Percentiles rank a stretch among this genome's conserved stretches.
phyloP scores from a whole-genome alignment of 331 rosid species.

The Quercus phellos region DNA sequence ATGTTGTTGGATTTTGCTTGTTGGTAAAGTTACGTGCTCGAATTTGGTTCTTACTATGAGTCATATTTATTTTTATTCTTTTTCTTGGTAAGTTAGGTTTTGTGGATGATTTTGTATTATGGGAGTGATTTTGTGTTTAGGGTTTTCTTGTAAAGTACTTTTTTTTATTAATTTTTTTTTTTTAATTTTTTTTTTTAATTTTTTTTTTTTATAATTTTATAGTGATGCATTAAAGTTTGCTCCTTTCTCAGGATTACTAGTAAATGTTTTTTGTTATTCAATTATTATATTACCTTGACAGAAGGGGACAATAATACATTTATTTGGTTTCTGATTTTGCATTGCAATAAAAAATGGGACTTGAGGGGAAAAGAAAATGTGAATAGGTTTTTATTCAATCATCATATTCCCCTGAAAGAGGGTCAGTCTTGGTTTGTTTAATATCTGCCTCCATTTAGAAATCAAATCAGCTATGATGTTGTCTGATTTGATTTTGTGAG shows the following conservation, averaged over 20 bases:
- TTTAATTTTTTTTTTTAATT: background rate
- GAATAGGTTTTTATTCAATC: background rate
- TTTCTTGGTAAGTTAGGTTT: slow-evolving; percentile 19
- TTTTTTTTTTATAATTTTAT: background rate
- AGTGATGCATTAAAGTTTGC: background rate
- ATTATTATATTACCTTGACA: too few relatives aligned
- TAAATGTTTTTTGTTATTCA: too few relatives aligned
- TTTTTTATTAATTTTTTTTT: background rate
- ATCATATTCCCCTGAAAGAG: background rate
- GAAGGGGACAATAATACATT: background rate
- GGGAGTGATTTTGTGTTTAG: background rate
- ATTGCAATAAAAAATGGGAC: background rate
- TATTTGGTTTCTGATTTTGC: background rate
- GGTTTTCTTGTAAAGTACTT: background rate
- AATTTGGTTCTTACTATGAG: background rate
- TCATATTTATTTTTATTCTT: background rate
- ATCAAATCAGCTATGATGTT: background rate
- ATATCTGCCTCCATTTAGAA: background rate
- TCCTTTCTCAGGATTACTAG: background rate
- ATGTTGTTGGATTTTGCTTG: background rate
- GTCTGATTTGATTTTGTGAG: background rate
- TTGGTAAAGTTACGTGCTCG: background rate
- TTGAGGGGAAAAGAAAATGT: background rate
- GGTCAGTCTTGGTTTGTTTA: background rate
- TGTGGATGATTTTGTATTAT: slow-evolving; percentile 2